Conservation (phyloP, 2,329 filamentous ascomycete genomes). For the Lojkania enalia region DNA sequence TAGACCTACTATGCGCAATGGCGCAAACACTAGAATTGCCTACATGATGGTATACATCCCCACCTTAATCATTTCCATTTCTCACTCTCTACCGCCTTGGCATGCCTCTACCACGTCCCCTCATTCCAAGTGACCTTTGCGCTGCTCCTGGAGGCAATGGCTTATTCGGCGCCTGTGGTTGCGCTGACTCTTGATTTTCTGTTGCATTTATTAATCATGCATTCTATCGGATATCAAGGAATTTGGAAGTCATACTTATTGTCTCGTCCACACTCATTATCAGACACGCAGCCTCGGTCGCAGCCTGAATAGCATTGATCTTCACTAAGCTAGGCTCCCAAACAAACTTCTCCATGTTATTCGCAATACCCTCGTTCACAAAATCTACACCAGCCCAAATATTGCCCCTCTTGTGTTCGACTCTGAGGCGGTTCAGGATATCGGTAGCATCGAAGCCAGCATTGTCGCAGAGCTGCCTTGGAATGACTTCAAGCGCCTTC, state of each 20-base stretch:
- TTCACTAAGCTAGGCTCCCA: slow-evolving; percentile 98
- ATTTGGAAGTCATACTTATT: slow-evolving; percentile 66
- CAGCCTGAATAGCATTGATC: slow-evolving; percentile 94
- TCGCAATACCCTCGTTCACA: slow-evolving; percentile 82
- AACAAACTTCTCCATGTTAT: slow-evolving; percentile 95
- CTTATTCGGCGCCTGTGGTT: slow-evolving; percentile 78
- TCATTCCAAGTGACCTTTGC: slow-evolving; percentile 81
- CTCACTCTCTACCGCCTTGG: slow-evolving; percentile 70
- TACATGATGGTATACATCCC: slow-evolving; percentile 31
- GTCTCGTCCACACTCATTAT: slow-evolving; percentile 98
- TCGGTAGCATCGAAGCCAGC: slow-evolving; percentile 98
- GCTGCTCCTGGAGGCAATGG: slow-evolving; percentile 68
- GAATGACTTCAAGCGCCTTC: slow-evolving; percentile 95
- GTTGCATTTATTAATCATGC: slow-evolving; percentile 26
- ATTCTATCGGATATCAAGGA: not conserved
- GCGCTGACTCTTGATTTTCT: slow-evolving; percentile 88
- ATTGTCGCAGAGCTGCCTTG: slow-evolving; percentile 96
- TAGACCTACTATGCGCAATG: slow-evolving; percentile 37
- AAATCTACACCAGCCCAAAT: slow-evolving; percentile 98
- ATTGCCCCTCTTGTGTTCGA: slow-evolving; percentile 92
- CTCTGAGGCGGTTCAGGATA: slow-evolving; percentile 92
- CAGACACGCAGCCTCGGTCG: slow-evolving; percentile 91
- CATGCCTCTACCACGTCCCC: slow-evolving; percentile 72
- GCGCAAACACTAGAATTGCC: slow-evolving; percentile 19
- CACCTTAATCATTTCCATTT: too few species aligned